Base-by-base conservation (phyloP, 768 basidiomycete genomes). In the Tricholoma furcatifolium region DNA sequence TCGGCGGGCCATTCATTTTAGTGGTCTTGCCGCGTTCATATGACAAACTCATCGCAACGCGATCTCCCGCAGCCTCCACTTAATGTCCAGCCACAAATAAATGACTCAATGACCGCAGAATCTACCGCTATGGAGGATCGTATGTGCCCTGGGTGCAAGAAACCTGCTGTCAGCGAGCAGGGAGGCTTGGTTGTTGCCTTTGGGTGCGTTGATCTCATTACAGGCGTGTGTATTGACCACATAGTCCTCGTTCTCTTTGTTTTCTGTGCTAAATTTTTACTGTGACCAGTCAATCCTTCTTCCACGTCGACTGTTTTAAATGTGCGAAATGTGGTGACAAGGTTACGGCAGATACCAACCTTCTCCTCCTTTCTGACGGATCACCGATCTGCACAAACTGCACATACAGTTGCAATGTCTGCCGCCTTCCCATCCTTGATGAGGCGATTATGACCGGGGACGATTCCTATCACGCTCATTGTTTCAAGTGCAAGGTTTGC, bases 391-490 rank as follows among this genome's bases (percentile, higher is more conserved):
- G 91, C 65, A 85, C 89, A 39, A 85, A 89, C 62, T 96, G 93
- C 75, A 93, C 93, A 4, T 96, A 96, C 74, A 87, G 87, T 62
- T 99, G 97, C 78, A 96, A 88, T 65, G 88, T 98, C 52, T 99
- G 97, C 74, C 85, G 86, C 42, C 84, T 84, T 51, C 91, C 94
- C 41, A 99, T 99, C 59, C 87, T 95, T 51, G 95, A 99, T 73
- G 97, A 99, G 66, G 97, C 97, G 9, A 98, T 98, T 69, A 98
- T 99, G 92, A 96, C 97, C 6, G 97, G 93, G 55, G 94, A 99
- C 70, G 97, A 98, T 67, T 93, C 93, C 0, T 99, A 98, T 62
- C 97, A 98, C 67, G 95, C 97, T 5, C 90, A 94, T 58, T 99
- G 97, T 73, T 99, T 99, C 78, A 95, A 96, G 61, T 99, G 97